Conservation (phyloP, 805 yeast species). For the Candida quercuum region DNA sequence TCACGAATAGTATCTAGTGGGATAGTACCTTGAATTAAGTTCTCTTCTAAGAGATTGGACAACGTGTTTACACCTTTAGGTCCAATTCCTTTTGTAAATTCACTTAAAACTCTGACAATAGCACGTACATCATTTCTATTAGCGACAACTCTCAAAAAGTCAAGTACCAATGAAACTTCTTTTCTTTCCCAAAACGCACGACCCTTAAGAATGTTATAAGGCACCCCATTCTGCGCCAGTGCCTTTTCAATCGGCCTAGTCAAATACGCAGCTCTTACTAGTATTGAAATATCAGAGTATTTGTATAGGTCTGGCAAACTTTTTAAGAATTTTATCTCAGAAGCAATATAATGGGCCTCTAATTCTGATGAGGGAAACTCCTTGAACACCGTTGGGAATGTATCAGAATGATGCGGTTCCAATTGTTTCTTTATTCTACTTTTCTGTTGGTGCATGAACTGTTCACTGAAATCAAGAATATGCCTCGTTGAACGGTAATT, state of each 20-base stretch:
- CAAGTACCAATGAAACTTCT: slow-evolving; percentile 59
- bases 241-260: slow-evolving; percentile 62
- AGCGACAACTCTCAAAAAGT: slow-evolving; percentile 57
- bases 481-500: slow-evolving; percentile 78
- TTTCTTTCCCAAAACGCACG: slow-evolving; percentile 73
- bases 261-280: slow-evolving; percentile 60
- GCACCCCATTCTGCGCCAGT: slow-evolving; percentile 48
- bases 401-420: slow-evolving; percentile 37
- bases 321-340: slow-evolving; percentile 46
- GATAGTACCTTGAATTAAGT: not conserved
- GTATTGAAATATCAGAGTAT: slow-evolving; percentile 62
- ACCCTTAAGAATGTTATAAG: slow-evolving; percentile 68
- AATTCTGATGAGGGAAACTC: slow-evolving; percentile 34
- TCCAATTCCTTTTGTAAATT: slow-evolving; percentile 63
- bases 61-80: slow-evolving; percentile 25
- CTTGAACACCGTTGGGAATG: slow-evolving; percentile 43
- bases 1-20: slow-evolving; percentile 11
- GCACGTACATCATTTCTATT: slow-evolving; percentile 59
- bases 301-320: slow-evolving; percentile 40
- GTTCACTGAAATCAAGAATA: slow-evolving; percentile 60
- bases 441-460: slow-evolving; percentile 55
- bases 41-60: not conserved
- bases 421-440: slow-evolving; percentile 40
- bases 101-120: slow-evolving; percentile 44
- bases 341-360: slow-evolving; percentile 58